Conservation (phyloP, 441 rosid species). For the Erodium texanum region DNA sequence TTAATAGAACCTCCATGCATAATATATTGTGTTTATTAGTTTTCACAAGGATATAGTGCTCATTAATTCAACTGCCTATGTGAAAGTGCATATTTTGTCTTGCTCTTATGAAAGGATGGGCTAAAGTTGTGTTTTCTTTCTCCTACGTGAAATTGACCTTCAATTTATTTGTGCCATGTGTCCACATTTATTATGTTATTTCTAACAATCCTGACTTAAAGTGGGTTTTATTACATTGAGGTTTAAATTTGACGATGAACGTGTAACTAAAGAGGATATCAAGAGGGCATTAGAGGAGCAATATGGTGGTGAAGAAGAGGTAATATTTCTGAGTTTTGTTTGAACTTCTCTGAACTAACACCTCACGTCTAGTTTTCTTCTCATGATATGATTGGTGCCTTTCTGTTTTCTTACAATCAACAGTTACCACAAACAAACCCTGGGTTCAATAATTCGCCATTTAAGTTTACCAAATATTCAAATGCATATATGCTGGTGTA, state of each 20-base stretch:
- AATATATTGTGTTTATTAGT: not conserved
- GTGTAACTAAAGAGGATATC: conserved; percentile 89
- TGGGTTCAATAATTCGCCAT: conserved; percentile 79
- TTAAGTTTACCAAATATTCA: conserved; percentile 86
- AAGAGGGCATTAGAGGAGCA: conserved; percentile 94
- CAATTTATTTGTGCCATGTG: not conserved
- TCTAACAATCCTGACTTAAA: not conserved
- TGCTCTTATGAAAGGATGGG: no score
- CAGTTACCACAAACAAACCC: conserved; percentile 89
- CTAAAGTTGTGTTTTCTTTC: no score
- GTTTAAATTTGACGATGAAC: conserved; percentile 95
- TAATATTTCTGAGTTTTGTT: conserved; percentile 21
- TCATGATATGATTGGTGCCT: conserved; percentile 9
- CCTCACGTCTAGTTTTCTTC: conserved; percentile 15
- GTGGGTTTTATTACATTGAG: conserved; percentile 23
- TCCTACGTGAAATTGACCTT: not conserved
- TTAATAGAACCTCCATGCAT: not conserved
- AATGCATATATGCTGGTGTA: conserved; percentile 99
- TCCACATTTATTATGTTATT: not conserved
- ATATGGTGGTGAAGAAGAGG: conserved; percentile 99
- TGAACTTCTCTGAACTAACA: not conserved
- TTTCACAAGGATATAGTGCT: not conserved
- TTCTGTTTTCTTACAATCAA: not conserved
- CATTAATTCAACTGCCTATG: no score
- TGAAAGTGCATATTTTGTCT: not conserved